These are phyloP conservation scores for Breviolum minutum DNA, from an alignment of 73 alveolate genomes.

Conservation along the genomic window DNA sequence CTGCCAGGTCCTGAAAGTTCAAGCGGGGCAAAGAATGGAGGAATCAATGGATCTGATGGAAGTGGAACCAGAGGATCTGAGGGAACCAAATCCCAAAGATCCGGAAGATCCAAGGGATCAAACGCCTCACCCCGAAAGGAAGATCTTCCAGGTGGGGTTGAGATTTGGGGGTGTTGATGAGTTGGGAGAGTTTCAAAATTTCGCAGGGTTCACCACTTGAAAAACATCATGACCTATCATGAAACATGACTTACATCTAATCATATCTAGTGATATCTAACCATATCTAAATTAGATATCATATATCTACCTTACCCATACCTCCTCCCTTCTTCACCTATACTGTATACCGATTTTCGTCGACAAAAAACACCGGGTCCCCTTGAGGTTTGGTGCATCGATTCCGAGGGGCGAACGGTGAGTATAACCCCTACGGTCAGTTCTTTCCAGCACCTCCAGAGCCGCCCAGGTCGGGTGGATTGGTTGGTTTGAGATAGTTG, in stretches of 20 bases:
- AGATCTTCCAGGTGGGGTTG: neutral
- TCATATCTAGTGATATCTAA: neutral
- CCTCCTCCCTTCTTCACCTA: neutral
- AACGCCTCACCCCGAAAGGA: neutral
- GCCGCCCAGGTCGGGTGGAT: conserved; percentile 28
- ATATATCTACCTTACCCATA: neutral
- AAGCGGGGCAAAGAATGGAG: neutral
- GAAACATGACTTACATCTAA: neutral
- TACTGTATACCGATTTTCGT: too few relatives aligned
- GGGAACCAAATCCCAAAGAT: neutral
- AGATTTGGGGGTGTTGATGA: too few relatives aligned
- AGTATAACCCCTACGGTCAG: conserved; percentile 85
- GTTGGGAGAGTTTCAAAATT: too few relatives aligned
- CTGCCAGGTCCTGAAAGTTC: neutral
- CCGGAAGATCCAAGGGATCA: neutral
- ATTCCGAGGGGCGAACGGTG: conserved; percentile 41
- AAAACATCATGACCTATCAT: neutral
- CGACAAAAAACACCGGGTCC: neutral
- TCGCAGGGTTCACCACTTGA: neutral
- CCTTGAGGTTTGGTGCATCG: neutral
- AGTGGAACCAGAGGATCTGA: neutral
- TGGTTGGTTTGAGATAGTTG: neutral
- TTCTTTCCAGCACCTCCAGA: conserved; percentile 64
- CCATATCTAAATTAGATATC: too few relatives aligned
- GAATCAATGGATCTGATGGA: neutral